Evolutionary conservation across 305 asterid genomes (phyloP).

Genomic region (Nicotiana rustica): DNA sequence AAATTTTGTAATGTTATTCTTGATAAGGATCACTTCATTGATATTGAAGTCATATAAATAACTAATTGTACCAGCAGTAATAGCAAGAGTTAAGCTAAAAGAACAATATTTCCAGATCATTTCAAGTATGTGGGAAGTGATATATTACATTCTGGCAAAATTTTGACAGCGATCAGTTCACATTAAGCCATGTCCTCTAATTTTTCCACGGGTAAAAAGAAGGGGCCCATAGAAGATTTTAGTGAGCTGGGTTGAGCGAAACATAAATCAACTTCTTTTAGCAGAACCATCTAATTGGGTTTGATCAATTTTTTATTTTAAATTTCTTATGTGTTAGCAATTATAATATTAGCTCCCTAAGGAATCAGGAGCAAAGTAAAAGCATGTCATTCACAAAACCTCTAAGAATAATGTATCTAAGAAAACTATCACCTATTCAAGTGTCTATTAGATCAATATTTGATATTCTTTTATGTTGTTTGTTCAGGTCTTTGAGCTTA

Average conservation of each 20-base stretch:
- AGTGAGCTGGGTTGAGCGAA: not conserved
- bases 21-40: not conserved
- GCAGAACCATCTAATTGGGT: not conserved
- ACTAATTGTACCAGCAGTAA: not conserved
- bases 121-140: not conserved
- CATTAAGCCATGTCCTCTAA: not conserved
- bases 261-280: not conserved
- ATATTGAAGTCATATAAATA: not conserved
- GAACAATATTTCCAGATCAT: not conserved
- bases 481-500: not conserved
- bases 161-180: slow-evolving; percentile 15
- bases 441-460: not conserved
- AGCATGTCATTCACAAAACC: not conserved
- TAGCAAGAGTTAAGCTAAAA: not conserved
- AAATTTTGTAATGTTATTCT: not conserved
- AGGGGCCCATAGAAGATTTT: slow-evolving; percentile 6
- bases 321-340: not conserved
- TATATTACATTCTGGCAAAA: slow-evolving; percentile 10
- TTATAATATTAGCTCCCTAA: not conserved
- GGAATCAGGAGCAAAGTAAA: not conserved
- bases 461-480: not conserved
- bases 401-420: not conserved
- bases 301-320: not conserved
- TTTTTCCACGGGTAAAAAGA: not conserved
- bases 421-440: not conserved